phyloP scores from a whole-genome alignment of 352 stramenopile species.

The Phytophthora pinifolia region DNA sequence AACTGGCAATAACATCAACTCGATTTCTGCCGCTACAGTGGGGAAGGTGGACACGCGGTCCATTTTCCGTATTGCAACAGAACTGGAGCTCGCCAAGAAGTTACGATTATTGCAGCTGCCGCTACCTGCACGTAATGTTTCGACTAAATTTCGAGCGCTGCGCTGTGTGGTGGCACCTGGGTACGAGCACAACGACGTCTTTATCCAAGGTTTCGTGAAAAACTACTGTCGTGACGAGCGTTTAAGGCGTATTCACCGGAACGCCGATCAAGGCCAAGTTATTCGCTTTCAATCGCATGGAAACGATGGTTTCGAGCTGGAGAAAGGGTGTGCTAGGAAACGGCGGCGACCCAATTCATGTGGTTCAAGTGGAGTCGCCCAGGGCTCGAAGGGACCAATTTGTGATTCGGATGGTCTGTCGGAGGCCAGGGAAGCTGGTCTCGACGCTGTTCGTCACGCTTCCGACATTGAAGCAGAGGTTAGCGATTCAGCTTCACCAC shows the following conservation, averaged over 20 bases:
- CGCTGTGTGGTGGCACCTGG: slow-evolving; percentile 66
- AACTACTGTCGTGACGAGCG: slow-evolving; percentile 81
- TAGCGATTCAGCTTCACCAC: slow-evolving; percentile 4
- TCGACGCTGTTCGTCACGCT: slow-evolving; percentile 15
- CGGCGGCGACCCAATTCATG: slow-evolving; percentile 15
- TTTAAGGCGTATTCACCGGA: slow-evolving; percentile 66
- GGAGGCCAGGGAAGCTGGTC: background rate
- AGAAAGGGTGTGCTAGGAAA: slow-evolving; percentile 23
- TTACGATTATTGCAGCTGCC: slow-evolving; percentile 64
- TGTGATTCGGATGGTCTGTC: slow-evolving; percentile 5
- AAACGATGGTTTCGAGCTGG: slow-evolving; percentile 40
- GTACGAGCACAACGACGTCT: slow-evolving; percentile 67
- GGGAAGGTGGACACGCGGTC: slow-evolving; percentile 72
- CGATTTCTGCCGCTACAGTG: slow-evolving; percentile 28
- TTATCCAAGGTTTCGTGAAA: slow-evolving; percentile 73
- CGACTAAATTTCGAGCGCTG: slow-evolving; percentile 74
- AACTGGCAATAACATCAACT: slow-evolving; percentile 16
- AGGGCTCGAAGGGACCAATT: slow-evolving; percentile 3
- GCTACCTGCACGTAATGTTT: slow-evolving; percentile 72
- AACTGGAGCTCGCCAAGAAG: slow-evolving; percentile 54
- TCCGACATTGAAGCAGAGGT: slow-evolving; percentile 18
- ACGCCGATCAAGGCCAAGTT: slow-evolving; percentile 53
- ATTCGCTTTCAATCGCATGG: slow-evolving; percentile 47
- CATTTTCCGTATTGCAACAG: slow-evolving; percentile 64
- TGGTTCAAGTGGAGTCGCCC: background rate